Evolutionary conservation across 78 protist species (phyloP).

Genomic region (Dictyostelium capitatum): DNA sequence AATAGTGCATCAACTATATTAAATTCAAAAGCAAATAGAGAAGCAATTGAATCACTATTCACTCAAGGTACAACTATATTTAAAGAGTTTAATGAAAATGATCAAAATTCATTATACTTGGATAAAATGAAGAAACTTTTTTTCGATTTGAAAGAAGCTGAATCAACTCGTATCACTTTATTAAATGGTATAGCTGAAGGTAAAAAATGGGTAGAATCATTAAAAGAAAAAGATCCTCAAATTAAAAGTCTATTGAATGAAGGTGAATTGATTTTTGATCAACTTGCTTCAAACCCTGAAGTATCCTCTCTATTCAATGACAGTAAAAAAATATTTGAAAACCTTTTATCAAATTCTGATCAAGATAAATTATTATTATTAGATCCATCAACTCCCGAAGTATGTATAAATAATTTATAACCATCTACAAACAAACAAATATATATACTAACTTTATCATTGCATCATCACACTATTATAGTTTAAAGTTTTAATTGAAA

Average conservation of each 20-base stretch:
- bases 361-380: neutral
- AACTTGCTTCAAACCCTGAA: slow-evolving; percentile 13
- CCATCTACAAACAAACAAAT: neutral
- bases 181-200: slow-evolving; percentile 63
- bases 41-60: slow-evolving; percentile 52
- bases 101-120: slow-evolving; percentile 47
- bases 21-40: slow-evolving; percentile 19
- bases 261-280: slow-evolving; percentile 57
- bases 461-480: neutral
- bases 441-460: neutral
- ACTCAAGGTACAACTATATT: slow-evolving; percentile 26
- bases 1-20: neutral
- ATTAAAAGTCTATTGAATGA: slow-evolving; percentile 41
- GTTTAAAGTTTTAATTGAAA: slow-evolving; percentile 19
- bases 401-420: neutral
- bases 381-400: slow-evolving; percentile 15
- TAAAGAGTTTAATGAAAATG: slow-evolving; percentile 53
- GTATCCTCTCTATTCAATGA: slow-evolving; percentile 21
- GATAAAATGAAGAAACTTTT: slow-evolving; percentile 73
- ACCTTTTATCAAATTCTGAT: slow-evolving; percentile 12
- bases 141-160: slow-evolving; percentile 74
- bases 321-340: slow-evolving; percentile 32
- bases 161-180: slow-evolving; percentile 56
- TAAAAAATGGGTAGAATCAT: slow-evolving; percentile 66
- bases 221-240: slow-evolving; percentile 58